Percentiles rank a stretch among this genome's conserved stretches.
Evolutionary conservation across 208 protist genomes (phyloP).

Genomic region (Acanthamoeba divionensis): DNA sequence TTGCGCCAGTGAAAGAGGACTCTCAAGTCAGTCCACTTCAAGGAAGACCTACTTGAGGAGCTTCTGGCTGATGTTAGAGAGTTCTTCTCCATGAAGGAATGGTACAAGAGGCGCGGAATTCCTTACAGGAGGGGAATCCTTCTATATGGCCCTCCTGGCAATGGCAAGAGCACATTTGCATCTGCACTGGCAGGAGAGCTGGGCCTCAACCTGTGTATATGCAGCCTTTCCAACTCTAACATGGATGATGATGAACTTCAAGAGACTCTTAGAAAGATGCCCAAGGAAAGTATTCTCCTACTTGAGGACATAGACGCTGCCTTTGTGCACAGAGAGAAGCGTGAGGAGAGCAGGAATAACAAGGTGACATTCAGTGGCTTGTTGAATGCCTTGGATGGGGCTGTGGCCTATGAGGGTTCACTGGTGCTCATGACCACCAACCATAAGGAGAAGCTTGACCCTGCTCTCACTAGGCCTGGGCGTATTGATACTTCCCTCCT

Average conservation of each 20-base stretch:
- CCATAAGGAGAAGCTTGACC: constrained; percentile 90
- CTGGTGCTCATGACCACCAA: constrained; percentile 96
- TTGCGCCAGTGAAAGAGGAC: neutral
- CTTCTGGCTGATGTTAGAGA: neutral
- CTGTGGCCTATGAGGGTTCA: constrained; percentile 89
- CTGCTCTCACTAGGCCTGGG: constrained; percentile 66
- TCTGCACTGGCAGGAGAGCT: constrained; percentile 89
- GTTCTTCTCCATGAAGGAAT: neutral
- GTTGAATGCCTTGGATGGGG: constrained; percentile 81
- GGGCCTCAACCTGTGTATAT: constrained; percentile 88
- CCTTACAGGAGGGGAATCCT: neutral
- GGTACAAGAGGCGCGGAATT: constrained; percentile 17
- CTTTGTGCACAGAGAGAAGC: constrained; percentile 75
- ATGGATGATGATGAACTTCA: neutral
- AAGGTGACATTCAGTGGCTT: constrained; percentile 71
- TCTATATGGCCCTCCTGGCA: constrained; percentile 4
- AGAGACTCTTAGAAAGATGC: constrained; percentile 86
- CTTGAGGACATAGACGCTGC: constrained; percentile 95
- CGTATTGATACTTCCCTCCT: constrained; percentile 88
- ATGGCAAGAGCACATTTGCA: constrained; percentile 24
- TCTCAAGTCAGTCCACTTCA: neutral
- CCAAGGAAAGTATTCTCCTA: constrained; percentile 86
- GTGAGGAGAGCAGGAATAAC: constrained; percentile 51
- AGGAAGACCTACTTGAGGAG: neutral
- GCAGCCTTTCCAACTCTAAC: constrained; percentile 60